Evolutionary conservation across 495 filamentous ascomycete species (phyloP), one percentile per base, ranked within the genome.

Genomic region (Podospora australis): DNA sequence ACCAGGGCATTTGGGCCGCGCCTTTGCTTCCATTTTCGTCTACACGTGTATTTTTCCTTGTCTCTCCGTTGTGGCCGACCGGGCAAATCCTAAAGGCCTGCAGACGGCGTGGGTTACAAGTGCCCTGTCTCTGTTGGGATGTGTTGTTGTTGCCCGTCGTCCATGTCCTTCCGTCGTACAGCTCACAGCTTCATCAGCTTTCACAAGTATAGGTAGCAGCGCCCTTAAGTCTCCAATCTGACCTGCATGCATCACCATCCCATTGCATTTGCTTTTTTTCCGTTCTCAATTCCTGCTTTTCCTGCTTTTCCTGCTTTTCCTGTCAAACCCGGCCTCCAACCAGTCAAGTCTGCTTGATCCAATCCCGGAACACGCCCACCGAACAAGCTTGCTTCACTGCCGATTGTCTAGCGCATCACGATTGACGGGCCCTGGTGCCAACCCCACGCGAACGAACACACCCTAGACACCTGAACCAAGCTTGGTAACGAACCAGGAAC

Each of bases 81-180:
- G 30, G 49, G 20, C 43, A 24, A 29, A 44, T 39, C 24, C 22
- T 39, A 7, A 21, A 26, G 22, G 23, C 30, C 17, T 30, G 43
- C 44, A 38, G 32, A 44, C 50, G 44, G 44, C 50, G 50, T 47
- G 21, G 50, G 44, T 44, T 44, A 30, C 20, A 38, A 29, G 17
- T 36, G 43, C 44, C 36, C 44, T 32, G 49, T 46, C 46, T 40
- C 16, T 32, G 10, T 21, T 13, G 14, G 13, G 21, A 9, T 44
- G 39, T 34, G 10, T 22, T 44, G 30, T 24, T 43, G 30, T 4
- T 20, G 24, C 49, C 7, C 4, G 24, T 14, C 22, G 24, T 45
- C 23, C 35, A 13, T 44, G 39, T 11, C 32, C 16, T 2, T 39
- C 5, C 6, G 3, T 16, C 16, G 22, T 44, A 21, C 23, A n/a